Percentiles rank a stretch among this genome's conserved stretches.
phyloP scores from a whole-genome alignment of 805 yeast species.

The Barnettozyma pratensis region DNA sequence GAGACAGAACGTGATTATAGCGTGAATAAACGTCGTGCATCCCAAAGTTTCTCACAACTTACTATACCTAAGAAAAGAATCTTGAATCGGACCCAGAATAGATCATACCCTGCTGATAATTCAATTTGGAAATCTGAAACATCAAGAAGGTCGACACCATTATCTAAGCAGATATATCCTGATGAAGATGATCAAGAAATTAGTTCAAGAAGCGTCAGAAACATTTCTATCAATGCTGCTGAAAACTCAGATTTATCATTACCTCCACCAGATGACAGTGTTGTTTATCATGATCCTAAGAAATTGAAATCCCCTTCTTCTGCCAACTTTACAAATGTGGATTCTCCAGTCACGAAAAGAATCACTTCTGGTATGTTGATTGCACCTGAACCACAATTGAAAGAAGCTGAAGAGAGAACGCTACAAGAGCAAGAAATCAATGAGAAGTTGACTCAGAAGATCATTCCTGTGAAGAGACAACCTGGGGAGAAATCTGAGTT shows the following conservation, averaged over 20 bases:
- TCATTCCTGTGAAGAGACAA: slow-evolving; percentile 18
- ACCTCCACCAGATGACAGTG: slow-evolving; percentile 23
- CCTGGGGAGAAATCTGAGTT: background rate
- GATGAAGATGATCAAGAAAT: slow-evolving; percentile 13
- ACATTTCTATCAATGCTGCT: slow-evolving; percentile 23
- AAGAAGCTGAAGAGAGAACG: slow-evolving; percentile 34
- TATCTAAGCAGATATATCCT: slow-evolving; percentile 36
- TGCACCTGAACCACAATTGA: slow-evolving; percentile 38
- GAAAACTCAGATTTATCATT: slow-evolving; percentile 31
- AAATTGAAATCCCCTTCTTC: slow-evolving; percentile 16
- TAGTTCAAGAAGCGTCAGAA: slow-evolving; percentile 23
- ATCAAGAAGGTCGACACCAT: slow-evolving; percentile 32
- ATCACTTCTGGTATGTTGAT: slow-evolving; percentile 40
- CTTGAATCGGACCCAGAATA: background rate
- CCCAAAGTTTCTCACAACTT: slow-evolving; percentile 17
- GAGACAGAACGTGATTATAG: slow-evolving; percentile 9
- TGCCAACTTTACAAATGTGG: slow-evolving; percentile 13
- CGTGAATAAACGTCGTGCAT: slow-evolving; percentile 21
- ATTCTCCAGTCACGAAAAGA: slow-evolving; percentile 27
- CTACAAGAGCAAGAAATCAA: slow-evolving; percentile 33
- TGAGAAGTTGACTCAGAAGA: slow-evolving; percentile 21
- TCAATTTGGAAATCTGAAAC: slow-evolving; percentile 15
- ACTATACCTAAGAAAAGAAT: slow-evolving; percentile 25
- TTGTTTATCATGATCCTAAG: slow-evolving; percentile 21
- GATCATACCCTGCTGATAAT: slow-evolving; percentile 2